phyloP scores from a whole-genome alignment of 352 stramenopile genomes.

The Globisporangium acanthophoron region DNA sequence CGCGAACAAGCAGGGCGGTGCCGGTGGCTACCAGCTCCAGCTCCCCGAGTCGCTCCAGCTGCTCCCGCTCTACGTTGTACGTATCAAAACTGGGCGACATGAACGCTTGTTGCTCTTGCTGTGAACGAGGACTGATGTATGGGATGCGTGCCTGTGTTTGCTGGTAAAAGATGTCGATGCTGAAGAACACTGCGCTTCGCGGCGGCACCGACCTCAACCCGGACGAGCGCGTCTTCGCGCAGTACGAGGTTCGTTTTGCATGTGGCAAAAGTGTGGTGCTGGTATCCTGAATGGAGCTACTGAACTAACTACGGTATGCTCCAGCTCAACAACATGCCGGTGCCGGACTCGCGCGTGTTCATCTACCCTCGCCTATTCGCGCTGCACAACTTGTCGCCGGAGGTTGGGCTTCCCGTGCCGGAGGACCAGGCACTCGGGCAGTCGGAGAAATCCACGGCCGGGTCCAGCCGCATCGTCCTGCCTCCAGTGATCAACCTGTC shows the following conservation, averaged over 20 bases:
- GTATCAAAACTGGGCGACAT: conserved; percentile 5
- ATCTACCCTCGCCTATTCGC: conserved; percentile 98
- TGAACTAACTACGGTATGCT: conserved; percentile 1
- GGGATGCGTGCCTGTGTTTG: neutral
- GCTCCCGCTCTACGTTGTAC: conserved; percentile 93
- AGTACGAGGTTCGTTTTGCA: conserved; percentile 68
- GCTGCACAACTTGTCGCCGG: conserved; percentile 88
- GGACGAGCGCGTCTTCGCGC: conserved; percentile 93
- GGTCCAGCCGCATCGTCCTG: conserved; percentile 74
- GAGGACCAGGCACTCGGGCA: conserved; percentile 28
- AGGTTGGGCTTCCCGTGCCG: conserved; percentile 73
- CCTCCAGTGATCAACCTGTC: conserved; percentile 93
- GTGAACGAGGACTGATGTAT: neutral
- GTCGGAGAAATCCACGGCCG: conserved; percentile 49
- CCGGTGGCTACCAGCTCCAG: conserved; percentile 68
- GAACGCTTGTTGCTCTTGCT: neutral
- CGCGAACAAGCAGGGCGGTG: conserved; percentile 45
- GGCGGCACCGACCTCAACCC: conserved; percentile 95
- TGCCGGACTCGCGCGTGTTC: conserved; percentile 89
- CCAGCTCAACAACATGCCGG: conserved; percentile 93
- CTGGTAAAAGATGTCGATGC: conserved; percentile 88
- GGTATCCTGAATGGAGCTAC: too few species aligned
- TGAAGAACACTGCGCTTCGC: conserved; percentile 97
- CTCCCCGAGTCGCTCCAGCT: conserved; percentile 92
- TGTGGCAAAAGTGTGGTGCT: neutral